These are phyloP conservation scores for Licmophora abbreviata DNA, from an alignment of 108 stramenopile genomes.

Conservation along the genomic window DNA sequence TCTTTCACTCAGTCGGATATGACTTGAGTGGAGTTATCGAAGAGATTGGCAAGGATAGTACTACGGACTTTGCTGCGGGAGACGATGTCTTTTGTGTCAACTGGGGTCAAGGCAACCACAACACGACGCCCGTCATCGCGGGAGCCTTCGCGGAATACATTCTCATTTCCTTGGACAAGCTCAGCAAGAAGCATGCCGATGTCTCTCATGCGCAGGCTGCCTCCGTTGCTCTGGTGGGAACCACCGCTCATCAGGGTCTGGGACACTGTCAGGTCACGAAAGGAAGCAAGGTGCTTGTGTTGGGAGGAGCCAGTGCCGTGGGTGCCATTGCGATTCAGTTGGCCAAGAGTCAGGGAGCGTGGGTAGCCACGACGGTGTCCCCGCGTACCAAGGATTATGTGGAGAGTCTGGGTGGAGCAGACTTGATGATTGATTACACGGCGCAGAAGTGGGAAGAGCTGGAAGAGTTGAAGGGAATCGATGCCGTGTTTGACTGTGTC, in stretches of 20 bases:
- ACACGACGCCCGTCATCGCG: not conserved
- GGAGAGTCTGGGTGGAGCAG: not conserved
- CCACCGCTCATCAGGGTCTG: constrained; percentile 2
- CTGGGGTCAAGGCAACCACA: constrained; percentile 3
- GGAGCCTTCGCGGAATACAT: constrained; percentile 6
- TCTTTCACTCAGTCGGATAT: too few relatives aligned
- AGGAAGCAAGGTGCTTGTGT: not conserved
- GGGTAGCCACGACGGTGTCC: not conserved
- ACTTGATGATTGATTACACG: not conserved
- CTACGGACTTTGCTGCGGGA: not conserved
- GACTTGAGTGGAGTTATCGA: constrained; percentile 6
- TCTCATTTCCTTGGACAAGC: not conserved
- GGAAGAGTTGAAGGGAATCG: not conserved
- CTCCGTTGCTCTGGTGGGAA: constrained; percentile 1
- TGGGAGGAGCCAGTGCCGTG: constrained; percentile 1
- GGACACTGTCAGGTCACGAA: not conserved
- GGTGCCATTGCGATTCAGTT: constrained; percentile 4
- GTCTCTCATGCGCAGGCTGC: not conserved
- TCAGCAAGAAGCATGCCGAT: not conserved
- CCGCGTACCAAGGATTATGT: not conserved
- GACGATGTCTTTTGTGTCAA: not conserved
- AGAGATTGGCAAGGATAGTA: constrained; percentile 1
- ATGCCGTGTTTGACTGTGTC: not conserved
- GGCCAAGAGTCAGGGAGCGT: not conserved
- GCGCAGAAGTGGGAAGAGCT: constrained; percentile 1